A percentile compares a stretch with the other conserved stretches of the same genome.
Conservation (phyloP, 2,329 filamentous ascomycete genomes). For the Colletotrichum lini region DNA sequence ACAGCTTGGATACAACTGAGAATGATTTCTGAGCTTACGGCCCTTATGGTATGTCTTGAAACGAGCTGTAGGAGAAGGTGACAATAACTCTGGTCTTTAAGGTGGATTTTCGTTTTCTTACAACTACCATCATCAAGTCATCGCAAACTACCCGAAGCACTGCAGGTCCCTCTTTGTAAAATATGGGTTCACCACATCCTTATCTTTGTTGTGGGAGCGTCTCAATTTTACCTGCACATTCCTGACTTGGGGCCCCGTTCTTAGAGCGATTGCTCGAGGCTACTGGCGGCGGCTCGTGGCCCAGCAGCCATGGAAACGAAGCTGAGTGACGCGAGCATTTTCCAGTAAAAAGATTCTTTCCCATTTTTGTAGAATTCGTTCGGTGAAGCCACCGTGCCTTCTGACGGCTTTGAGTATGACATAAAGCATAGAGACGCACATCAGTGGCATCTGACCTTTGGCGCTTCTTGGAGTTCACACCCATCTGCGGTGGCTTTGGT, state of each 20-base stretch:
- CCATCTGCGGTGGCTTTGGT: slow-evolving; percentile 7
- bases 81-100: not conserved
- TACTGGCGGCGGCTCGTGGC: not conserved
- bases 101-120: not conserved
- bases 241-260: not conserved
- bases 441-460: not conserved
- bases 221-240: too few relatives aligned
- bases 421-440: slow-evolving; percentile 4
- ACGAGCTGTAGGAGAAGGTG: not conserved
- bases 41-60: not conserved
- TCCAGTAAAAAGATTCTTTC: not conserved
- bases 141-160: too few relatives aligned
- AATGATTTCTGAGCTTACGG: slow-evolving; percentile 13
- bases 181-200: not conserved
- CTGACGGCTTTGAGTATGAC: not conserved
- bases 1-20: slow-evolving; percentile 14
- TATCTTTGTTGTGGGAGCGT: not conserved
- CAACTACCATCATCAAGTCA: not conserved
- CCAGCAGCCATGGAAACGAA: not conserved
- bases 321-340: not conserved
- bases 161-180: not conserved
- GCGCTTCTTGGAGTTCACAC: slow-evolving; percentile 4
- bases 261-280: not conserved
- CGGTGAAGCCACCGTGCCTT: slow-evolving; percentile 8
- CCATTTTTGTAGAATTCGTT: not conserved